Percentiles rank a stretch among this genome's conserved stretches.
These are phyloP conservation scores for Senna siamea DNA, from an alignment of 306 rosid genomes.

Conservation along the genomic window DNA sequence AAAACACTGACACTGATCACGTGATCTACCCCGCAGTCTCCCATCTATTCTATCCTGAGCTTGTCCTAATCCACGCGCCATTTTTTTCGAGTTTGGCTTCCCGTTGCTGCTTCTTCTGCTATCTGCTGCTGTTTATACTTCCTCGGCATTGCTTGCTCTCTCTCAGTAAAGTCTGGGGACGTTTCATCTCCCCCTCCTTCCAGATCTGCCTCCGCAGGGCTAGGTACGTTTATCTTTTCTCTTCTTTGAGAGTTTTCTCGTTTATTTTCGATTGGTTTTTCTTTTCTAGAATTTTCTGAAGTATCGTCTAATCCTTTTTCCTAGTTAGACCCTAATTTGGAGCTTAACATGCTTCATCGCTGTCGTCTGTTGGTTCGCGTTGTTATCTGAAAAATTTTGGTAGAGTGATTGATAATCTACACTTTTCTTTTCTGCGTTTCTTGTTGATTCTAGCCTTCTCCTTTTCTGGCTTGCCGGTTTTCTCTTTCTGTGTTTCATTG, in stretches of 20 bases:
- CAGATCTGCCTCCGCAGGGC: conserved; percentile 20
- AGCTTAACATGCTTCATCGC: not conserved
- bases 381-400: not conserved
- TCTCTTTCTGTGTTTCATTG: conserved; percentile 17
- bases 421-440: conserved; percentile 25
- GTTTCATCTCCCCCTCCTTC: not conserved
- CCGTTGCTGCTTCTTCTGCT: not conserved
- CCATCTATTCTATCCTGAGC: not conserved
- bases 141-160: not conserved
- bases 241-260: not conserved
- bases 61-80: conserved; percentile 5
- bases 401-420: not conserved
- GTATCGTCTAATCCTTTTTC: not conserved
- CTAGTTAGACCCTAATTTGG: not conserved
- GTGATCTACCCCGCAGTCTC: not conserved
- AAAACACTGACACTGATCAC: conserved; percentile 29
- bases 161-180: not conserved
- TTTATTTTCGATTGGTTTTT: not conserved
- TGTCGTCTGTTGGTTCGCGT: conserved; percentile 1
- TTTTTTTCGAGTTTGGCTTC: not conserved
- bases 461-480: conserved; percentile 35
- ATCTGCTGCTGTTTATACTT: not conserved
- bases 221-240: not conserved
- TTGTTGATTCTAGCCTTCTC: conserved; percentile 36
- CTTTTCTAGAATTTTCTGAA: not conserved